These are phyloP conservation scores for Yamadazyma blattariae DNA, from an alignment of 1,139 yeast species.

Conservation along the genomic window DNA sequence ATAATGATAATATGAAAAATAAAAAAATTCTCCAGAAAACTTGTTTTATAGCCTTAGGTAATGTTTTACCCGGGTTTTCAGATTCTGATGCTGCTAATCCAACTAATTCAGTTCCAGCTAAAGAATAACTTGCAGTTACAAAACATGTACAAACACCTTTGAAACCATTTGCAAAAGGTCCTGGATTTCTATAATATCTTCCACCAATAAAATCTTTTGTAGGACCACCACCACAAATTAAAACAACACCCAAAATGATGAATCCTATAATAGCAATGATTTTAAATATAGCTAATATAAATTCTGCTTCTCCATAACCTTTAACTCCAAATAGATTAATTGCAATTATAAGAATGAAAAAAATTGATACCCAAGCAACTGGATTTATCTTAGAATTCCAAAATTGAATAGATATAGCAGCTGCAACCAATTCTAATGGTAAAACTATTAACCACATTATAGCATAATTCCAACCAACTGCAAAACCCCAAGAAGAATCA, in stretches of 20 bases:
- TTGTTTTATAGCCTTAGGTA: constrained; percentile 42
- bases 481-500: constrained; percentile 76
- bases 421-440: constrained; percentile 76
- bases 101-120: constrained; percentile 47
- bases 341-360: constrained; percentile 52
- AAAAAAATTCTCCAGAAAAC: constrained; percentile 44
- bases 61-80: constrained; percentile 29
- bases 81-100: constrained; percentile 47
- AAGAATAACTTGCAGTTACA: constrained; percentile 41
- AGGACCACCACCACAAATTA: constrained; percentile 69
- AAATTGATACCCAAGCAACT: constrained; percentile 64
- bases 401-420: constrained; percentile 64
- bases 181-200: constrained; percentile 59
- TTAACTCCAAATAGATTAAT: constrained; percentile 69
- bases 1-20: constrained; percentile 39
- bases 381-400: constrained; percentile 62
- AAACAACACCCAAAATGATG: constrained; percentile 58
- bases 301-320: constrained; percentile 77
- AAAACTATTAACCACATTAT: constrained; percentile 76
- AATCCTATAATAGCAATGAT: constrained; percentile 63
- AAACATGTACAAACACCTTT: constrained; percentile 43
- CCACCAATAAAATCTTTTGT: constrained; percentile 61
- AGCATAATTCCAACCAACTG: constrained; percentile 79
- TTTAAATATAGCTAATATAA: constrained; percentile 56
- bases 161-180: constrained; percentile 45